phyloP scores from a whole-genome alignment of 2,329 filamentous ascomycete species.

The Fusarium pseudocircinatum region DNA sequence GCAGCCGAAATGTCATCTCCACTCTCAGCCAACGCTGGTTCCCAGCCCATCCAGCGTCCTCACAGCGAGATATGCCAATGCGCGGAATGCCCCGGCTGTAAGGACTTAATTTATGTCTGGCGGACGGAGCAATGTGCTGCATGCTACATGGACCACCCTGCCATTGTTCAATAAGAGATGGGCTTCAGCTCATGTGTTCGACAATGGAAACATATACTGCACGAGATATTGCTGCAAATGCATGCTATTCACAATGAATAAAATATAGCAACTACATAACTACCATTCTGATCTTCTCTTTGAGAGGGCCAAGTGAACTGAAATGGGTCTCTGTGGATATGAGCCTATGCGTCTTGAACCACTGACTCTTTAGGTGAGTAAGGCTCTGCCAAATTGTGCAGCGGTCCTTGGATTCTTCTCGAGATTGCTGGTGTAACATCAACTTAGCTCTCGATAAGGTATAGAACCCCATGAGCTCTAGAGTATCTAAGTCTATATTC shows the following conservation, averaged over 20 bases:
- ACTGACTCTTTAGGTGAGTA: too few relatives aligned
- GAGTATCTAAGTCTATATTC: accelerated
- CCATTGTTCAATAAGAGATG: neutral
- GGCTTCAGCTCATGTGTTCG: accelerated
- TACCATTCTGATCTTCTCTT: accelerated
- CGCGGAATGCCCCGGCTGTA: neutral
- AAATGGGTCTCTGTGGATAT: neutral
- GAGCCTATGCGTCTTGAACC: too few relatives aligned
- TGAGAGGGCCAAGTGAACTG: neutral
- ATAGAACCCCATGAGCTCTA: too few relatives aligned
- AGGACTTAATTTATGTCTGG: neutral
- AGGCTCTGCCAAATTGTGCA: too few relatives aligned
- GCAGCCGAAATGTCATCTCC: neutral
- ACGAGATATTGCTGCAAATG: accelerated
- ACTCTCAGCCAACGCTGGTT: accelerated
- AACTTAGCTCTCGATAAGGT: too few relatives aligned
- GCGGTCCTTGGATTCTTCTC: too few relatives aligned
- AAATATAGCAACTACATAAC: neutral
- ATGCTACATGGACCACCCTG: neutral
- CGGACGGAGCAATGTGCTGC: neutral
- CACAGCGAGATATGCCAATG: neutral
- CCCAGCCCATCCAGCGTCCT: neutral
- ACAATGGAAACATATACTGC: too few relatives aligned
- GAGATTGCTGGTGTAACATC: too few relatives aligned
- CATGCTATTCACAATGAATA: too few relatives aligned